phyloP scores from a whole-genome alignment of 1,139 yeast species.

The Debaryomyces sp. region DNA sequence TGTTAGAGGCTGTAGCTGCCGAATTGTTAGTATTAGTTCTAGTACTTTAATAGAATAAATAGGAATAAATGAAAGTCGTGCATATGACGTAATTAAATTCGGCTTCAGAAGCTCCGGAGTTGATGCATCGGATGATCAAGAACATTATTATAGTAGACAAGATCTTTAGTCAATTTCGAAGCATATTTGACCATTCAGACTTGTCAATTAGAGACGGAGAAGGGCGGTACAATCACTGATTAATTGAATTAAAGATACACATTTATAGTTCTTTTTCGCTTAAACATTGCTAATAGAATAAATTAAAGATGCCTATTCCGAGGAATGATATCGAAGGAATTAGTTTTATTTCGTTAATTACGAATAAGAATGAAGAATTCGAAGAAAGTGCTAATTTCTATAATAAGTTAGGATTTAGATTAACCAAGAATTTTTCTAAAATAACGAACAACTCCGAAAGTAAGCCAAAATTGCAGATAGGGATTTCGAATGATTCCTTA shows the following conservation, averaged over 20 bases:
- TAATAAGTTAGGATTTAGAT: slow-evolving; percentile 56
- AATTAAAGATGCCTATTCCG: not conserved
- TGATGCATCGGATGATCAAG: slow-evolving; percentile 2
- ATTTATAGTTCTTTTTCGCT: not conserved
- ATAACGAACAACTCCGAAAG: slow-evolving; percentile 44
- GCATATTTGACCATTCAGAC: not conserved
- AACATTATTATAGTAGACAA: not conserved
- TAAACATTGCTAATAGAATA: not conserved
- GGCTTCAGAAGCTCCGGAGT: slow-evolving; percentile 8
- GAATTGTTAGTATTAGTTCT: not conserved
- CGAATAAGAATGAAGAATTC: slow-evolving; percentile 52
- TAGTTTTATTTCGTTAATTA: slow-evolving; percentile 60
- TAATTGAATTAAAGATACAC: not conserved
- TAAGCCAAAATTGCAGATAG: slow-evolving; percentile 39
- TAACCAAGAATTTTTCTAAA: slow-evolving; percentile 57
- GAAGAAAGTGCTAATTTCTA: slow-evolving; percentile 54
- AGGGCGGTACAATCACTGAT: not conserved
- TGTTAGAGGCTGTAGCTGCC: not conserved
- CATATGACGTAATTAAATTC: slow-evolving; percentile 1
- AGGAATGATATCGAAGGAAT: slow-evolving; percentile 21
- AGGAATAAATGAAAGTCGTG: not conserved
- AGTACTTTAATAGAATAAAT: not conserved
- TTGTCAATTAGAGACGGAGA: slow-evolving; percentile 1
- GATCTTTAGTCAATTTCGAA: not conserved
- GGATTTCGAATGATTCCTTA: slow-evolving; percentile 65